phyloP scores from a whole-genome alignment of 495 filamentous ascomycete genomes.

The Neurospora tetrasperma region DNA sequence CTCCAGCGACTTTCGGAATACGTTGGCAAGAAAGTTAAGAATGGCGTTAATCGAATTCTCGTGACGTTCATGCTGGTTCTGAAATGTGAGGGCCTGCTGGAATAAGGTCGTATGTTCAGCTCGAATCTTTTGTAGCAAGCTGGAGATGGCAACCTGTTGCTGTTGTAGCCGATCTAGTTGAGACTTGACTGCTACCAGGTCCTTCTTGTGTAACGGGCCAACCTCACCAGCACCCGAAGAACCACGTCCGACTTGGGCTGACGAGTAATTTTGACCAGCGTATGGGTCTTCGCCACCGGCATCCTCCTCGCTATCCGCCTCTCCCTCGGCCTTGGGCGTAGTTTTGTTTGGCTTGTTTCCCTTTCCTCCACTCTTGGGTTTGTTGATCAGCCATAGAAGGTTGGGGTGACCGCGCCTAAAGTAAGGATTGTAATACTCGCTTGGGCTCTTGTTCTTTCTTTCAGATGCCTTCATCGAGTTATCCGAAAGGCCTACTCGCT shows the following conservation, averaged over 20 bases:
- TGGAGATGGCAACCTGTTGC: slow-evolving; percentile 75
- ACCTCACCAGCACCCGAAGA: slow-evolving; percentile 27
- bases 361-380: slow-evolving; percentile 61
- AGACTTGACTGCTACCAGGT: slow-evolving; percentile 63
- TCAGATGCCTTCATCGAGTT: slow-evolving; percentile 97
- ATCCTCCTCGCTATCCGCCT: slow-evolving; percentile 64
- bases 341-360: slow-evolving; percentile 42
- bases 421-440: slow-evolving; percentile 94
- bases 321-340: slow-evolving; percentile 55
- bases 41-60: slow-evolving; percentile 98
- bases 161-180: slow-evolving; percentile 73
- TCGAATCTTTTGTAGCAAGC: slow-evolving; percentile 63
- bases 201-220: slow-evolving; percentile 57
- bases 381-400: slow-evolving; percentile 94
- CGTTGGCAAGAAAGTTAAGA: slow-evolving; percentile 88
- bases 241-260: slow-evolving; percentile 9
- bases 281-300: slow-evolving; percentile 30
- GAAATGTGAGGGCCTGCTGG: slow-evolving; percentile 81
- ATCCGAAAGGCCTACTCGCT: slow-evolving; percentile 92
- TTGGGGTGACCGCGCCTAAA: slow-evolving; percentile 91
- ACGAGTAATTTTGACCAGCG: slow-evolving; percentile 3
- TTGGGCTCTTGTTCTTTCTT: slow-evolving; percentile 91
- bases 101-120: slow-evolving; percentile 83
- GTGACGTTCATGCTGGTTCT: slow-evolving; percentile 84
- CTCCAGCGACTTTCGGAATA: slow-evolving; percentile 68